Percentiles rank a stretch among this genome's conserved stretches.
These are phyloP conservation scores for Linum tenue DNA, from an alignment of 345 rosid genomes.

Conservation along the genomic window DNA sequence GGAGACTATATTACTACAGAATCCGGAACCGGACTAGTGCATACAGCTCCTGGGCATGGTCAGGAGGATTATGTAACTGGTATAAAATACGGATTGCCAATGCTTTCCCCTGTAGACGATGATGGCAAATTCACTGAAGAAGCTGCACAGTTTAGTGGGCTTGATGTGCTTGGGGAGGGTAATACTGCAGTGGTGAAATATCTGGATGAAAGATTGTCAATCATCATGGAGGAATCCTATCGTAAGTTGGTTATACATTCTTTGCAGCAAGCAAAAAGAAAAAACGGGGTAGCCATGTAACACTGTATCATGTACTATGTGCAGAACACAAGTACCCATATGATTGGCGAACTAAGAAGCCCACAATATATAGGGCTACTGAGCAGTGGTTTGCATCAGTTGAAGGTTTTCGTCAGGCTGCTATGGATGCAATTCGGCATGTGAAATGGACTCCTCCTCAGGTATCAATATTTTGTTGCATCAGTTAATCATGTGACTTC, in stretches of 20 bases:
- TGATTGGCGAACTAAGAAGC: constrained; percentile 96
- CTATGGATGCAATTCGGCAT: constrained; percentile 70
- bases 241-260: constrained; percentile 30
- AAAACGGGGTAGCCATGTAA: neutral
- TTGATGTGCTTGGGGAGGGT: constrained; percentile 90
- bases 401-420: constrained; percentile 71
- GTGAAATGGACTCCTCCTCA: constrained; percentile 91
- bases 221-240: constrained; percentile 84
- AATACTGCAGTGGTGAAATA: constrained; percentile 67
- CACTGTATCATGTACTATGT: constrained; percentile 11
- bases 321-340: constrained; percentile 92
- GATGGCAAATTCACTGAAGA: constrained; percentile 90
- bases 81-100: constrained; percentile 71
- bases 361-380: constrained; percentile 93
- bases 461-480: constrained; percentile 36
- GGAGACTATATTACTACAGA: constrained; percentile 98
- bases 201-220: constrained; percentile 58
- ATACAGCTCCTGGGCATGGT: constrained; percentile 99
- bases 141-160: constrained; percentile 78
- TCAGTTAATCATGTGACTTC: constrained; percentile 1
- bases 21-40: constrained; percentile 95
- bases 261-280: neutral
- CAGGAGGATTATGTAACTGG: constrained; percentile 91
- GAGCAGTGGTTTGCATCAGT: constrained; percentile 99
- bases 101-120: constrained; percentile 79